Percentiles rank a stretch among this genome's conserved stretches.
These are phyloP conservation scores for Paramyrothecium roridum DNA, from an alignment of 2,329 filamentous ascomycete species.

Conservation along the genomic window DNA sequence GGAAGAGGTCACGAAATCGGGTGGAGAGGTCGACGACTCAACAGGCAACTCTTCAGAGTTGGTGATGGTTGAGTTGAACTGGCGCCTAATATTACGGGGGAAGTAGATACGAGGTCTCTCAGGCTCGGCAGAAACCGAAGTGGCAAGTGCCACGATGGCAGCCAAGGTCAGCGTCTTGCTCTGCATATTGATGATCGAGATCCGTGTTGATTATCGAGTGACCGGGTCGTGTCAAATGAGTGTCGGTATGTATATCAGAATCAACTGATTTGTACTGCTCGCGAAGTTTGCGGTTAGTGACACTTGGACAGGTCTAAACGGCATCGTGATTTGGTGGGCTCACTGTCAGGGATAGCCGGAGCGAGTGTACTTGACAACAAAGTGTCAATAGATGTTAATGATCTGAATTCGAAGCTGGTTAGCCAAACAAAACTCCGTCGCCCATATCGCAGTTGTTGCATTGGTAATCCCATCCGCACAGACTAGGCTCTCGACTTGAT, in stretches of 20 bases:
- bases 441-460: background rate
- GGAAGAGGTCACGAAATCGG: slow-evolving; percentile 4
- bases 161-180: slow-evolving; percentile 42
- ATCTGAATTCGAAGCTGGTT: slow-evolving; percentile 14
- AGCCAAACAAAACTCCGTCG: background rate
- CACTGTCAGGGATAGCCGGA: slow-evolving; percentile 46
- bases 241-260: slow-evolving; percentile 7
- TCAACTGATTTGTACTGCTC: slow-evolving; percentile 3
- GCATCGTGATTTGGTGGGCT: slow-evolving; percentile 6
- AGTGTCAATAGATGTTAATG: slow-evolving; percentile 47
- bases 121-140: slow-evolving; percentile 38
- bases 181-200: slow-evolving; percentile 40
- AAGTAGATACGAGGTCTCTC: slow-evolving; percentile 54
- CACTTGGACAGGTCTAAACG: background rate
- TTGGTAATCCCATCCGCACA: background rate
- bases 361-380: slow-evolving; percentile 59
- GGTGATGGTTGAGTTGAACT: slow-evolving; percentile 41
- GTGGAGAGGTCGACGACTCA: slow-evolving; percentile 11
- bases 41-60: slow-evolving; percentile 12
- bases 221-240: slow-evolving; percentile 7
- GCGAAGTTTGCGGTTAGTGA: background rate
- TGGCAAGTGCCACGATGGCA: slow-evolving; percentile 44
- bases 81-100: slow-evolving; percentile 53
- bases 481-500: background rate
- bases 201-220: background rate